Percentiles rank a stretch among this genome's conserved stretches.
phyloP scores from a whole-genome alignment of 805 yeast species.

The Brettanomyces custersianus region DNA sequence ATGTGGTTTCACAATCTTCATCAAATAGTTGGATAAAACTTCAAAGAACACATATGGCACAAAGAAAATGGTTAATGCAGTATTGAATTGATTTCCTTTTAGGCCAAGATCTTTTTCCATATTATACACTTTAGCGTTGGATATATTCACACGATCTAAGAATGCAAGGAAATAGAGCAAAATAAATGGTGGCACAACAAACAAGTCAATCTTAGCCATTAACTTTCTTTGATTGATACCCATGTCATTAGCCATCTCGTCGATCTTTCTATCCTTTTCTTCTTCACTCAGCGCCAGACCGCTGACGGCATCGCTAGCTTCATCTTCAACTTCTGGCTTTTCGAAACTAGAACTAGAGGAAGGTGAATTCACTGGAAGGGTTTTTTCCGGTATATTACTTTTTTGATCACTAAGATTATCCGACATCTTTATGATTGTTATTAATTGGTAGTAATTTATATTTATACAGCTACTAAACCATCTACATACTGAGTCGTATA shows the following conservation, averaged over 20 bases:
- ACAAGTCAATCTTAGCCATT: conserved; percentile 56
- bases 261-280: conserved; percentile 22
- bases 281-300: conserved; percentile 9
- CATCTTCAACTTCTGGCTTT: too few relatives aligned
- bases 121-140: conserved; percentile 73
- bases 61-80: conserved; percentile 60
- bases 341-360: too few relatives aligned
- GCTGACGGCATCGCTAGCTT: background rate
- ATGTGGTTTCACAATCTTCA: conserved; percentile 55
- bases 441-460: too few relatives aligned
- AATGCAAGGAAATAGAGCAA: conserved; percentile 67
- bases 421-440: too few relatives aligned
- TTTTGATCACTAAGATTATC: too few relatives aligned
- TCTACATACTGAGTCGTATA: too few relatives aligned
- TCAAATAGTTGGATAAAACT: conserved; percentile 53
- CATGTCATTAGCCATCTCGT: conserved; percentile 30
- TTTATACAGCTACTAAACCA: too few relatives aligned
- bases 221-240: conserved; percentile 48
- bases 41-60: conserved; percentile 63
- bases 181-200: conserved; percentile 69
- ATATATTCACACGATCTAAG: conserved; percentile 73
- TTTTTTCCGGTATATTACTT: too few relatives aligned
- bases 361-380: too few relatives aligned
- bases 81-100: conserved; percentile 50
- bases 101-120: conserved; percentile 47